Evolutionary conservation across 1,284 basidiomycete species (phyloP).

Genomic region (Rhodotorula sp.): DNA sequence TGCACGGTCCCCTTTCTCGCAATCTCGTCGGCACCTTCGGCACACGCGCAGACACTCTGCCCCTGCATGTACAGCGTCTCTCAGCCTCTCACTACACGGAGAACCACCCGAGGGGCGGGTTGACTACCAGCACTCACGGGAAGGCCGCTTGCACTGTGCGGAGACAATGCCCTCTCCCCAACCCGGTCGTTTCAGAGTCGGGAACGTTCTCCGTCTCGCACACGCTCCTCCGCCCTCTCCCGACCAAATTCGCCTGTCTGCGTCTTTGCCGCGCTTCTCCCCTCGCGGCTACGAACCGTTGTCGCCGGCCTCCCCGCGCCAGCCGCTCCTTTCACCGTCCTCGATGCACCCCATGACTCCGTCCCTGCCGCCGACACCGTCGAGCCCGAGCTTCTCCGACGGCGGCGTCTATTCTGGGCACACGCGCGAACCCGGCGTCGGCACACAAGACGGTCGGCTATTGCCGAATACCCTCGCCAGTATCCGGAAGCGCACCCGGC

Average conservation of each 20-base stretch:
- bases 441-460: no score
- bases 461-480: neutral
- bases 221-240: neutral
- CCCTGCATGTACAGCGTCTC: no score
- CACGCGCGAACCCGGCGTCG: neutral
- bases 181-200: neutral
- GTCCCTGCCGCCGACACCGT: neutral
- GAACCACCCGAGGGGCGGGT: no score
- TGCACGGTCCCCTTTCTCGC: no score
- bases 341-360: neutral
- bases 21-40: no score
- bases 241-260: neutral
- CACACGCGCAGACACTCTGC: no score
- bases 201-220: neutral
- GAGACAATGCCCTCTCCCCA: neutral
- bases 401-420: no score
- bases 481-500: neutral
- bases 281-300: neutral
- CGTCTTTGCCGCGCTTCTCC: neutral
- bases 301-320: neutral
- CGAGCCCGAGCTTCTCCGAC: constrained; percentile 1
- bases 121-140: no score
- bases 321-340: neutral
- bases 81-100: no score
- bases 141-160: no score